Evolutionary conservation across 2,329 filamentous ascomycete genomes (phyloP).

Genomic region (Ceratocystis diversiconidia): DNA sequence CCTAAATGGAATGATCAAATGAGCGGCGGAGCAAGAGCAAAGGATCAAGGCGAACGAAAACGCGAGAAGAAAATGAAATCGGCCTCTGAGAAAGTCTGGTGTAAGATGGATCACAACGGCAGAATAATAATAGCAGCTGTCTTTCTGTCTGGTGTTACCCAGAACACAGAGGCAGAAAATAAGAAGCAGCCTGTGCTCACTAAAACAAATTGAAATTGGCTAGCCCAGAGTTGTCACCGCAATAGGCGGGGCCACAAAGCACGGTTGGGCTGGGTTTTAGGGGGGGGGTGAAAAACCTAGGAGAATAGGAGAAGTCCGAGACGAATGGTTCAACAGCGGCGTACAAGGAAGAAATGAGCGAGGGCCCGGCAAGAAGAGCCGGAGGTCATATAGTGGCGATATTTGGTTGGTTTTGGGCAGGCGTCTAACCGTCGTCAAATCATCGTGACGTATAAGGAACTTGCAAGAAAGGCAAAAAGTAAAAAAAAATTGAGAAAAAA

Average conservation of each 20-base stretch:
- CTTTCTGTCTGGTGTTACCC: background rate
- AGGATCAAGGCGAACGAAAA: background rate
- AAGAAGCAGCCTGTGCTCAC: background rate
- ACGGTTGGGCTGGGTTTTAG: background rate
- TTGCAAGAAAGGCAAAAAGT: background rate
- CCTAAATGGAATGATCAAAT: constrained; percentile 3
- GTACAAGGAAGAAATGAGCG: too few species aligned
- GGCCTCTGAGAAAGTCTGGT: background rate
- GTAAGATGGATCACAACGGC: background rate
- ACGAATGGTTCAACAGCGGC: too few species aligned
- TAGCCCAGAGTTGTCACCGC: background rate
- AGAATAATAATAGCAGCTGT: background rate
- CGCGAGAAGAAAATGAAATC: background rate
- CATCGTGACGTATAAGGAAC: background rate
- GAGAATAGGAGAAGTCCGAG: too few species aligned
- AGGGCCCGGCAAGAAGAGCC: too few species aligned
- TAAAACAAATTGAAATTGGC: background rate
- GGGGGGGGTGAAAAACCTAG: background rate
- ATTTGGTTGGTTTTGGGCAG: too few species aligned
- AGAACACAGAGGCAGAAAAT: background rate
- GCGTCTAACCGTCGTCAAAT: too few species aligned
- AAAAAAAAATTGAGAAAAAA: background rate
- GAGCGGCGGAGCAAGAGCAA: background rate
- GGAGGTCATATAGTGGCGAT: too few species aligned
- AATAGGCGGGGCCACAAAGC: background rate